Conservation (phyloP, 345 rosid genomes). For the Sisymbrium irio region DNA sequence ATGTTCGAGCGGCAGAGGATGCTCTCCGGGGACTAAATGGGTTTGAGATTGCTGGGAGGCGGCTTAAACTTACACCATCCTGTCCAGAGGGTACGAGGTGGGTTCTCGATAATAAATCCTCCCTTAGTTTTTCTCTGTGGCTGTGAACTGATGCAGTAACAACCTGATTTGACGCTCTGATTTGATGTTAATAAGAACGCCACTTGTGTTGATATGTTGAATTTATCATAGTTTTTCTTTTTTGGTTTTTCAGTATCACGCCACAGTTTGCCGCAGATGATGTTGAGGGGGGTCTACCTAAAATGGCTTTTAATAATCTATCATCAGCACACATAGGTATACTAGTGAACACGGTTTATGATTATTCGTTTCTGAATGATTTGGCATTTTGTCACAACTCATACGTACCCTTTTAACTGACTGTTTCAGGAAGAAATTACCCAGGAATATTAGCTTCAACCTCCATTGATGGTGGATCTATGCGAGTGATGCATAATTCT, state of each 20-base stretch:
- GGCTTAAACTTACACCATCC: constrained; percentile 59
- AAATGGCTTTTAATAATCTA: constrained; percentile 44
- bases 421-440: constrained; percentile 39
- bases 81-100: constrained; percentile 48
- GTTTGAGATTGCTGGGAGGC: constrained; percentile 67
- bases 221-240: background rate
- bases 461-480: constrained; percentile 51
- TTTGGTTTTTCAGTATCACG: constrained; percentile 45
- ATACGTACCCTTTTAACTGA: constrained; percentile 12
- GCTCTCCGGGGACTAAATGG: constrained; percentile 63
- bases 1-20: constrained; percentile 72
- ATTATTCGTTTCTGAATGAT: constrained; percentile 1
- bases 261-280: constrained; percentile 47
- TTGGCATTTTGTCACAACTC: constrained; percentile 11
- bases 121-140: background rate
- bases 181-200: background rate
- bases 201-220: background rate
- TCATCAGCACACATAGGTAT: constrained; percentile 51
- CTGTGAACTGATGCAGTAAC: constrained; percentile 4
- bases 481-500: constrained; percentile 50
- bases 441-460: constrained; percentile 49
- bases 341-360: constrained; percentile 9
- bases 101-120: constrained; percentile 24
- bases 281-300: constrained; percentile 40
- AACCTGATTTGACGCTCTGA: background rate